Base-by-base conservation (phyloP, 768 basidiomycete species). In the Naematelia aurantialba region DNA sequence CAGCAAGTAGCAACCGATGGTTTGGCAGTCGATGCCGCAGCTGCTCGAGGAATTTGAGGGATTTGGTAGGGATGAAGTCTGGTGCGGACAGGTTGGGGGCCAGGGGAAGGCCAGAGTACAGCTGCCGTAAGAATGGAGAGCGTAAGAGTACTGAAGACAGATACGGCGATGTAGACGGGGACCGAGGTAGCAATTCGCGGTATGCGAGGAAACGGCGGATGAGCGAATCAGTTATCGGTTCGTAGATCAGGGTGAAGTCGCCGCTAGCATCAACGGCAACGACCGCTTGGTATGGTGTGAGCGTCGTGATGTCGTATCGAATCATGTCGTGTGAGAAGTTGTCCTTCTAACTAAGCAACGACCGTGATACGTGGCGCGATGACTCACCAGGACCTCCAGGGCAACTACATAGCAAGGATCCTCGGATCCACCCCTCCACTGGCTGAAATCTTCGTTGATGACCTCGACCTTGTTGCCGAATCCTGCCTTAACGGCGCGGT, bases 301-400 rank as follows among this genome's bases (percentile, higher is more conserved):
- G 81, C 1, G 88, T 89, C 25, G 81, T 79, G 46, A 88, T 78
- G 72, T 93, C 87, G 70, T 97, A 98, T 30, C 94, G 88, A 44
- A 99, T 82, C 68, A 94, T 82, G 72, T 99, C 96, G 73, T 98
- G 94, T 0, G 91, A 87, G 68, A 97, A 94, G 76, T 99, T 99
- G 78, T 98, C 94, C 88, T 91, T 61, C 55, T 3, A 49, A 19
- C 52, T 48, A 27, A 64, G 34, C 60, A 29, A 55, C 53, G 56
- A 53, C 25, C 46, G 52, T 55, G 45, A 14, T 3, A 31, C 3
- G 22, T 26, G 44, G 13, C 3, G 0, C 22, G 19, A 17, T 12
- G 2, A 83, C 89, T 79, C 76, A 92, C 89, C 57, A 96, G 83
- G 30, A 99, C 96, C 80, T 99, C 96, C 81, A 97, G 84, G 1